phyloP scores from a whole-genome alignment of 805 yeast species.

The Metschnikowia kofuensis region DNA sequence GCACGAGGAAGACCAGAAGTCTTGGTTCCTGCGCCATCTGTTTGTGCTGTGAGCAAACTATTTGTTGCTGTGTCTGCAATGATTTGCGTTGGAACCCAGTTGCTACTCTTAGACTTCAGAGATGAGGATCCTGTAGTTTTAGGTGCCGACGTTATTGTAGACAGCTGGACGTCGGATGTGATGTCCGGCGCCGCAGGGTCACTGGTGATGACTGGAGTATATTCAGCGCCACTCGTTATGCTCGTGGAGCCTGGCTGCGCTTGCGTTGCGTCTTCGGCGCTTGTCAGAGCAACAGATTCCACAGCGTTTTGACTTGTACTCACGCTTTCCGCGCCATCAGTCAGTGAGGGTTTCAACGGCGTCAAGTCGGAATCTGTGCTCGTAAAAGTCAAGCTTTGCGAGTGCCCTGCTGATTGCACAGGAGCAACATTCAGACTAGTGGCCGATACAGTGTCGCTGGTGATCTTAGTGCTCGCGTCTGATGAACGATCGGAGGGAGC shows the following conservation, averaged over 20 bases:
- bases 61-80: slow-evolving; percentile 23
- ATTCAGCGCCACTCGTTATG: neutral
- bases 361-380: neutral
- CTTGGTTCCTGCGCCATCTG: slow-evolving; percentile 7
- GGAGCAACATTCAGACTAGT: neutral
- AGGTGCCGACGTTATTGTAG: neutral
- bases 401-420: neutral
- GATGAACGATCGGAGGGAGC: neutral
- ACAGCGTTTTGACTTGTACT: neutral
- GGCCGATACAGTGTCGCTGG: neutral
- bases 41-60: slow-evolving; percentile 3
- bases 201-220: neutral
- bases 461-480: neutral
- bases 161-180: neutral
- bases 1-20: slow-evolving; percentile 69
- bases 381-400: neutral
- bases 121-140: slow-evolving; percentile 1
- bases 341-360: neutral
- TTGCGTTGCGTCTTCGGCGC: neutral
- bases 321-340: neutral
- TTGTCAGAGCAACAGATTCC: neutral
- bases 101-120: slow-evolving; percentile 12
- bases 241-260: neutral
- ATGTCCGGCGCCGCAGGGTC: neutral
- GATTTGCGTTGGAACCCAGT: slow-evolving; percentile 39